These are phyloP conservation scores for Tilletia walkeri DNA, from an alignment of 1,284 basidiomycete genomes.

Conservation along the genomic window DNA sequence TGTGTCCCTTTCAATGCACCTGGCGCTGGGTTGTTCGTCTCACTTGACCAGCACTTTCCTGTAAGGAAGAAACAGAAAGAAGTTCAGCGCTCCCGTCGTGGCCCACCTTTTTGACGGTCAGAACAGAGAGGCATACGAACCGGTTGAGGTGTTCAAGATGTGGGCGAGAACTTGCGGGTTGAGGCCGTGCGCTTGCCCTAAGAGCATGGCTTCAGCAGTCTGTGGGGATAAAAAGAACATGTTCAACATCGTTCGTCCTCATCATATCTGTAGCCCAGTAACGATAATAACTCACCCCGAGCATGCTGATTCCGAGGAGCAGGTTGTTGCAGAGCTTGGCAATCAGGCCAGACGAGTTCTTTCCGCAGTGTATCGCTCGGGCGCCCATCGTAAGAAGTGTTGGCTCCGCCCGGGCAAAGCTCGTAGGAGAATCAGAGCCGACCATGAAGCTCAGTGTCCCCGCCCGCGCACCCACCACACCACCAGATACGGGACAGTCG, in stretches of 20 bases:
- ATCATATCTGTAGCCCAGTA: background rate
- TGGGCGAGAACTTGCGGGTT: conserved; percentile 41
- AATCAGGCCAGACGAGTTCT: conserved; percentile 64
- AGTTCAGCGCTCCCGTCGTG: background rate
- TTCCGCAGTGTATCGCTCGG: conserved; percentile 77
- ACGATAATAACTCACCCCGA: conserved; percentile 34
- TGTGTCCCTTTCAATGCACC: conserved; percentile 63
- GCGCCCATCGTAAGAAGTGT: conserved; percentile 69
- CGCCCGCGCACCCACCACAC: conserved; percentile 77
- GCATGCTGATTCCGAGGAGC: conserved; percentile 46
- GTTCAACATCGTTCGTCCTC: background rate
- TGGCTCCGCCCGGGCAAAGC: conserved; percentile 67
- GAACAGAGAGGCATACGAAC: background rate
- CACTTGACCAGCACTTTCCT: conserved; percentile 72
- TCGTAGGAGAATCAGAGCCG: conserved; percentile 66
- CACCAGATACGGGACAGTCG: conserved; percentile 87
- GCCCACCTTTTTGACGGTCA: background rate
- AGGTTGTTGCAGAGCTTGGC: conserved; percentile 53
- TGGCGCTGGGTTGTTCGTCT: conserved; percentile 83
- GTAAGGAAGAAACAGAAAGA: conserved; percentile 18
- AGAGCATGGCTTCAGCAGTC: conserved; percentile 42
- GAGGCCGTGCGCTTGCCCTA: conserved; percentile 44
- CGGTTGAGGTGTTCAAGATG: conserved; percentile 48
- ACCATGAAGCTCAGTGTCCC: conserved; percentile 81
- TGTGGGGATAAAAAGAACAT: background rate